phyloP scores from a whole-genome alignment of 768 basidiomycete species.

The Rhizopogon vesiculosus region DNA sequence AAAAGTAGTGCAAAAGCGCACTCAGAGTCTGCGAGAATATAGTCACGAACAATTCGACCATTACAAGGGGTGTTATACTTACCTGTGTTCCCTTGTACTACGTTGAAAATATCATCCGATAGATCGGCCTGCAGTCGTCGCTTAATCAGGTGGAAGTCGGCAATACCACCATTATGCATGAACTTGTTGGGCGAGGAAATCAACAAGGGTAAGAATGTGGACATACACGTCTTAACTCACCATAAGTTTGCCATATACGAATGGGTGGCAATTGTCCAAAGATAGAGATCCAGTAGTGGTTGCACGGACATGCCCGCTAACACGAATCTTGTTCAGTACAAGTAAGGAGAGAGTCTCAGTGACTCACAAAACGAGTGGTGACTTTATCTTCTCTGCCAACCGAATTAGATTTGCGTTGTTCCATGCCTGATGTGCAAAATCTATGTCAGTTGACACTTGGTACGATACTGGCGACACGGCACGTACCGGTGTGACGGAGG shows the following conservation, averaged over 20 bases:
- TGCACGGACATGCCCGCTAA: constrained; percentile 86
- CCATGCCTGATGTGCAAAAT: constrained; percentile 68
- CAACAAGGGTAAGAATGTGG: background rate
- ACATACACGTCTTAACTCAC: constrained; percentile 32
- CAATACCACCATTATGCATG: constrained; percentile 97
- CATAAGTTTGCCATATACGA: constrained; percentile 89
- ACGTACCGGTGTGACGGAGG: constrained; percentile 83
- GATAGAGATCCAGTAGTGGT: constrained; percentile 91
- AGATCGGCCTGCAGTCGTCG: constrained; percentile 71
- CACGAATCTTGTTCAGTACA: constrained; percentile 2
- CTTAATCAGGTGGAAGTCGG: constrained; percentile 78
- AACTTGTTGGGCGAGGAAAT: constrained; percentile 45
- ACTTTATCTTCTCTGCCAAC: constrained; percentile 95
- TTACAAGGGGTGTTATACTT: constrained; percentile 8
- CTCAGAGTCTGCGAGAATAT: constrained; percentile 68
- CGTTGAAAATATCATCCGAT: constrained; percentile 79
- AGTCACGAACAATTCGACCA: background rate
- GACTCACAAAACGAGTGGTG: constrained; percentile 87
- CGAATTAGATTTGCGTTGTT: constrained; percentile 92
- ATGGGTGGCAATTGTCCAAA: constrained; percentile 94
- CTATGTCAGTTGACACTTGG: constrained; percentile 6
- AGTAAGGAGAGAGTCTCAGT: background rate
- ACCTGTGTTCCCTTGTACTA: constrained; percentile 93
- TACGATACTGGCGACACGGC: background rate
- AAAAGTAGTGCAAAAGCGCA: constrained; percentile 95